Conservation (phyloP, 2,329 filamentous ascomycete species). For the Colletotrichum sp. region DNA sequence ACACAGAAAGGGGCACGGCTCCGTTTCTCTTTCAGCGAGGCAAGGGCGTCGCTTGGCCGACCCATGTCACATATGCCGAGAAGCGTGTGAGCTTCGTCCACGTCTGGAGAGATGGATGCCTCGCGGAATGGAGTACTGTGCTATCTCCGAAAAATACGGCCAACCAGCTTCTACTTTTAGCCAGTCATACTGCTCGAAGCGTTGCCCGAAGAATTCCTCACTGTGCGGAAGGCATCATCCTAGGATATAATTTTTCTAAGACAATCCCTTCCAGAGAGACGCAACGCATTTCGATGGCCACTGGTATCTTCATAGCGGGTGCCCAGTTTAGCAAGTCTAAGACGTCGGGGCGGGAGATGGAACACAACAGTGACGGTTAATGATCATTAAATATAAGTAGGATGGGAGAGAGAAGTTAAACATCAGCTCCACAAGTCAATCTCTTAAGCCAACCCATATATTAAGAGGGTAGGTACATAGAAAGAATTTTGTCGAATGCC, state of each 20-base stretch:
- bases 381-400: not conserved
- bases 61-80: not conserved
- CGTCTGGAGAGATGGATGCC: not conserved
- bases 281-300: too few relatives aligned
- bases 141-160: not conserved
- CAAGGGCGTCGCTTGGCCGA: not conserved
- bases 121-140: not conserved
- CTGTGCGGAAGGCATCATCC: not conserved
- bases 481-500: not conserved
- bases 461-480: not conserved
- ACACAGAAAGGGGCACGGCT: not conserved
- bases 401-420: not conserved
- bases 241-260: not conserved
- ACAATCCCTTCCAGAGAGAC: not conserved
- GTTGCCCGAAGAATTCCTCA: not conserved
- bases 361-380: not conserved
- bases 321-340: not conserved
- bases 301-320: not conserved
- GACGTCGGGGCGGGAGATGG: rapidly evolving
- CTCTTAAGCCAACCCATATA: not conserved
- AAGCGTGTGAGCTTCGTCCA: not conserved
- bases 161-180: not conserved
- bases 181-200: not conserved
- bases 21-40: not conserved
- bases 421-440: not conserved